phyloP scores from a whole-genome alignment of 768 basidiomycete genomes.

The Calocera cornea region DNA sequence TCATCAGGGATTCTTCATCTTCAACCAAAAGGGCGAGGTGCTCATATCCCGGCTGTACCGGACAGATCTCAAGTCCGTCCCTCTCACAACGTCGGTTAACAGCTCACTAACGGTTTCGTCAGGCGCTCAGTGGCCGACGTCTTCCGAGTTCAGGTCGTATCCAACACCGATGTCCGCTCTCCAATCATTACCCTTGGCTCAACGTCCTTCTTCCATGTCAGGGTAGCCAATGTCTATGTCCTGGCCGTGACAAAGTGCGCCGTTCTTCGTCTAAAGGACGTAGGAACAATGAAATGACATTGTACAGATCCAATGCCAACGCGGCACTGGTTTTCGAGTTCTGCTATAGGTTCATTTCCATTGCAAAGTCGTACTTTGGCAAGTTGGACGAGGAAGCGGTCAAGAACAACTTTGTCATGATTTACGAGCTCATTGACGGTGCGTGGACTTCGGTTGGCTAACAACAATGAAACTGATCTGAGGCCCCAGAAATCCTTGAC shows the following conservation, averaged over 20 bases:
- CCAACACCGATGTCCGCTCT: slow-evolving; percentile 90
- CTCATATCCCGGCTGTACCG: slow-evolving; percentile 93
- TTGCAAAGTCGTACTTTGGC: slow-evolving; percentile 91
- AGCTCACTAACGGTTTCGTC: not conserved
- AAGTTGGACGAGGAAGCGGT: slow-evolving; percentile 96
- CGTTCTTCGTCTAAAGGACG: not conserved
- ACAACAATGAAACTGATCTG: not conserved
- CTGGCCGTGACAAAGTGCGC: slow-evolving; percentile 89
- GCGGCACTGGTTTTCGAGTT: slow-evolving; percentile 97
- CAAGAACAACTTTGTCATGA: slow-evolving; percentile 98
- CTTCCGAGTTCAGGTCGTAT: slow-evolving; percentile 97
- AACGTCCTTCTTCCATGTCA: slow-evolving; percentile 97
- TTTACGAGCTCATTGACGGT: slow-evolving; percentile 98
- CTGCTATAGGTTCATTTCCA: slow-evolving; percentile 89
- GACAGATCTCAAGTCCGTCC: slow-evolving; percentile 83
- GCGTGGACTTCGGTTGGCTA: slow-evolving; percentile 16
- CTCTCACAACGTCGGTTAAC: slow-evolving; percentile 3
- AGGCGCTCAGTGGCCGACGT: slow-evolving; percentile 96
- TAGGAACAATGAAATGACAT: slow-evolving; percentile 2
- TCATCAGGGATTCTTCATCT: slow-evolving; percentile 87
- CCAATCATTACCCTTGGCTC: slow-evolving; percentile 96
- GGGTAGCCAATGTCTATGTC: slow-evolving; percentile 88
- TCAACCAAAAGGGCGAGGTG: slow-evolving; percentile 99
- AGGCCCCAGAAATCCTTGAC: slow-evolving; percentile 76
- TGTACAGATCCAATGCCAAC: slow-evolving; percentile 76